Evolutionary conservation across 495 filamentous ascomycete species (phyloP), one percentile per base, ranked within the genome.

Genomic region (Talaromyces borbonicus): DNA sequence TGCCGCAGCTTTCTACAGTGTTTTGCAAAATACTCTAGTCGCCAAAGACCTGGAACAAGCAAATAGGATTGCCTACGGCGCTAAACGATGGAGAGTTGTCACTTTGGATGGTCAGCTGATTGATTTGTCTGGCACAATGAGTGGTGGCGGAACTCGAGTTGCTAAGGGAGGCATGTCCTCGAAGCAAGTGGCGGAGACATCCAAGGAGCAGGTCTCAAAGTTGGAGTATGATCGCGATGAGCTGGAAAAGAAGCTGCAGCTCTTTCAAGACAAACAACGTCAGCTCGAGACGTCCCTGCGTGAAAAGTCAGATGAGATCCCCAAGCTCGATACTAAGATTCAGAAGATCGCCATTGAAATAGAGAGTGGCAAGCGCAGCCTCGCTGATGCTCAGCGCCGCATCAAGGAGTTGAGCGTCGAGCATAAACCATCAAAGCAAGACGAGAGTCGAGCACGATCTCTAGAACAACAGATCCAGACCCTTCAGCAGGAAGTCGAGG

Each of bases 111-210:
- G 92, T 15, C 88, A 95, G 56, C 75, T 98, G 38, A 96, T 98
- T 48, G 92, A 98, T 63, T 90, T 87, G 52, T 94, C 88, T 2
- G 92, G 92, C 67, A 97, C 92, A 7, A 96, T 98, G 93, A 93
- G 85, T 51, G 92, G 92, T 68, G 92, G 92, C 71, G 92, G 92
- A 32, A 88, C 74, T 27, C 86, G 82, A 27, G 83, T 89, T 29
- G 87, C 90, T 47, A 84, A 80, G 49, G 93, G 93, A 2, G 78
- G 82, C 38, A 98, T 98, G 92, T 96, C 90, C 2, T 90, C 86
- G 9, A 97, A 95, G 62, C 82, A 94, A 32, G 84, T 84, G 8
- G 77, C 86, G 5, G 85, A 94, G 33, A 84, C 78, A 15, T 80
- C 80, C 30, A 87, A 86, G 59, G 92, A 97, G 43, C 85, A 93